Evolutionary conservation across 495 filamentous ascomycete species (phyloP), one percentile per base, ranked within the genome.

Genomic region (Lophiotrema nucula): DNA sequence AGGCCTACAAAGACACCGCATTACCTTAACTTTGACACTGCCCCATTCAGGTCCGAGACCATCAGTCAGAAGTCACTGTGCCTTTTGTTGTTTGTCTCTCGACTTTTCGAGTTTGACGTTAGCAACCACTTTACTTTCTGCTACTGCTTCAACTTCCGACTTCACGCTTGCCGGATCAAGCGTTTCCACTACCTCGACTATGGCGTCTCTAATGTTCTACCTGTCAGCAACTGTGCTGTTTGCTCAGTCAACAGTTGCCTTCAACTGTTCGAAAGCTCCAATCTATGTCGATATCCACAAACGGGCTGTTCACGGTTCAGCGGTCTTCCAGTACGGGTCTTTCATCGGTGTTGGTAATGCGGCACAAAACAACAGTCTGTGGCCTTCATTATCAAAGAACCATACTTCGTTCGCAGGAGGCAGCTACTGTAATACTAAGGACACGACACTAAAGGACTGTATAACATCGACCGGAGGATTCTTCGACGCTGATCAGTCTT

Each of bases 251-350:
- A 58, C 58, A 41, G 48, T 53, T 37, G 69, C 67, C 12, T 68
- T 70, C 55, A 66, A 72, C 51, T 72, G 69, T 49, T 60, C 62
- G 13, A 66, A 53, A 42, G 47, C 65, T 51, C 69, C 69, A 16
- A 67, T 72, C 65, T 72, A 72, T 43, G 67, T 72, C 28, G 69
- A 72, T 27, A 69, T 72, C 18, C 69, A 72, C 53, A 65, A 61
- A 46, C 37, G 69, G 21, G 64, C 54, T 25, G 67, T 70, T 3
- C 59, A 64, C 18, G 62, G 57, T 18, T 56, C 53, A 15, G 45
- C 47, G 21, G 45, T 46, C 4, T 68, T 68, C 44, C 67, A 70
- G 47, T 70, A 70, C 58, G 69, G 69, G 25, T 59, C 65, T 8
- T 72, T 72, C 47, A 68, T 72, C 23, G 69, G 69, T 6, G 47